Evolutionary conservation across 2,329 filamentous ascomycete genomes (phyloP).

Genomic region (Zopfia rhizophila): DNA sequence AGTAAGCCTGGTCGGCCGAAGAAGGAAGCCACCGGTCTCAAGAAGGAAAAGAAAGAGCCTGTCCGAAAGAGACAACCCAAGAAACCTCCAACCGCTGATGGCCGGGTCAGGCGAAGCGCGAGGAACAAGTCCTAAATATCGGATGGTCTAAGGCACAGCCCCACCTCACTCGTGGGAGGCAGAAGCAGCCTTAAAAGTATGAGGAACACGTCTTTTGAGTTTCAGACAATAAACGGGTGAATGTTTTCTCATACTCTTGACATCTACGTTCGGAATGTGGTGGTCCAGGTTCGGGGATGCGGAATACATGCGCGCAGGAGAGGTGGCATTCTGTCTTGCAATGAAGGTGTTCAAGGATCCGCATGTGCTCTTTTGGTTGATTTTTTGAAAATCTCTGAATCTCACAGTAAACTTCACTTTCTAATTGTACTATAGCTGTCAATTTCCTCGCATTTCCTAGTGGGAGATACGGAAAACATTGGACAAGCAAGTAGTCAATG

Average conservation of each 20-base stretch:
- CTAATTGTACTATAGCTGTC: constrained; percentile 25
- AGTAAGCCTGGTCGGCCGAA: constrained; percentile 53
- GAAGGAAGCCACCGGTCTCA: no score
- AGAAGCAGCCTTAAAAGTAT: no score
- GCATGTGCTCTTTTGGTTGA: constrained; percentile 1
- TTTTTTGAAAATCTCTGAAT: constrained; percentile 10
- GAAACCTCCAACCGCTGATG: constrained; percentile 60
- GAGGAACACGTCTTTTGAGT: no score
- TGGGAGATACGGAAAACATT: constrained; percentile 12
- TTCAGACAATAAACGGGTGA: not conserved
- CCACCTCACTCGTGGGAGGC: no score
- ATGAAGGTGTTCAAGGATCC: constrained; percentile 14
- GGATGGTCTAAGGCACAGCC: constrained; percentile 4
- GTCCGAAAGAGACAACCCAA: constrained; percentile 58
- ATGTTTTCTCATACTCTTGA: constrained; percentile 1
- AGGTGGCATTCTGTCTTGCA: constrained; percentile 9
- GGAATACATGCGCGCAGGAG: not conserved
- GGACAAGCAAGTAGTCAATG: constrained; percentile 14
- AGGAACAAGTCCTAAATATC: constrained; percentile 47
- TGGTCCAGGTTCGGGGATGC: not conserved
- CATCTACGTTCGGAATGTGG: not conserved
- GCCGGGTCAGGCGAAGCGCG: constrained; percentile 59
- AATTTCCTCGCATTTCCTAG: constrained; percentile 12
- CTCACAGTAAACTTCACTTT: constrained; percentile 6
- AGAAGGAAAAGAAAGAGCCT: constrained; percentile 52